Base-by-base conservation (phyloP, 164 flowering plant genomes). In the Umbellularia californica region DNA sequence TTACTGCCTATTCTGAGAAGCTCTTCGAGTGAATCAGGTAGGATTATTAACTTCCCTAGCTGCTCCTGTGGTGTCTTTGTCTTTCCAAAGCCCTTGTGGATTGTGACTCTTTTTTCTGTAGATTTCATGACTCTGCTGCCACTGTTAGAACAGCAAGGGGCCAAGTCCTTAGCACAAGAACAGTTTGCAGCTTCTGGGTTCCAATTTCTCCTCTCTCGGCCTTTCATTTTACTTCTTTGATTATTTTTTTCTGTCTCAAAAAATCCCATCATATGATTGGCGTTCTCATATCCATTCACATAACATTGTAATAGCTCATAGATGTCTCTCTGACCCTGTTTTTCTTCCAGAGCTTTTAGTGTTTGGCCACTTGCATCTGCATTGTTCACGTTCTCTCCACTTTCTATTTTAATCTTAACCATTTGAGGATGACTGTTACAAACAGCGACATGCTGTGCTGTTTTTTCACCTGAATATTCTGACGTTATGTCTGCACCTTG, bases 21-120 rank as follows among this genome's bases (percentile, higher is more conserved):
- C 78, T 91, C 95, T 76, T 89, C 92, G 60, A 89, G 33, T 23
- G 97, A 86, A 81, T 88, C 91, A 74, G 98, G 98, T 76, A 92
- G 84, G 71, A 84, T 17, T 70, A 96, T 88, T 51, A 94, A 80
- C 83, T 91, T 92, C 70, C 89, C 85, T 19, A 41, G 79, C 72
- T 75, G 84, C 76, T 81, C 70, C 51, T 73, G 72, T 75, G 88
- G 70, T 68, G 77, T 70, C 20, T 83, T 65, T 35, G 70, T 67
- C 55, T 70, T 77, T 77, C 71, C 78, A 65, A 58, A 72, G 74
- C 77, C 77, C 87, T 78, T 74, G 77, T 90, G 92, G 63, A 93
- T 91, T 24, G 88, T 87, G 74, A 93, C 94, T 83, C 99, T 90
- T 82, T 78, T 90, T 79, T 81, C 84, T 58, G 77, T 72, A 17